Conservation (phyloP, 345 rosid species). For the Populus simonii region DNA sequence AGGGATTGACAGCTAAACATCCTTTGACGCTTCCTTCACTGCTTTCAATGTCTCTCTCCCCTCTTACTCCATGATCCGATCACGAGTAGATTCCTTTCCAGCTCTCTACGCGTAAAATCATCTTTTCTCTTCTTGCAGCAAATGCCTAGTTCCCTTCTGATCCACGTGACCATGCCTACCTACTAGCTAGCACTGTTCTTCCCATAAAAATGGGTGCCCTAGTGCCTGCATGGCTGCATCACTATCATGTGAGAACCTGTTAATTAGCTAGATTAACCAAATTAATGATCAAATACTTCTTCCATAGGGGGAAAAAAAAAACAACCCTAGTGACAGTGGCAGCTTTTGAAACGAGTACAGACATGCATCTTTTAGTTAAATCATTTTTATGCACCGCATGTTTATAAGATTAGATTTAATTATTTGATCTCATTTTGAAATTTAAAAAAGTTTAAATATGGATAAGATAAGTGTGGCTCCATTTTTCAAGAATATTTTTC, state of each 20-base stretch:
- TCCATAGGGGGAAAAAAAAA: background rate
- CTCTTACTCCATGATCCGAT: conserved; percentile 15
- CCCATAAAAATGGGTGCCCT: conserved; percentile 17
- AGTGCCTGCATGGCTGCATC: background rate
- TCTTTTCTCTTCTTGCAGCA: background rate
- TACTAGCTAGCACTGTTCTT: background rate
- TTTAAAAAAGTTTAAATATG: background rate
- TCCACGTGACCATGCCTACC: background rate
- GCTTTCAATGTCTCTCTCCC: conserved; percentile 26
- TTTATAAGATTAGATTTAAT: no score
- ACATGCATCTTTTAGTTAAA: background rate
- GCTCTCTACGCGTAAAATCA: conserved; percentile 11
- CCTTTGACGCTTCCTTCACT: conserved; percentile 39
- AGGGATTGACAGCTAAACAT: conserved; percentile 49
- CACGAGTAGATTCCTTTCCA: conserved; percentile 44
- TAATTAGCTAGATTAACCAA: background rate
- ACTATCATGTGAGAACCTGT: background rate
- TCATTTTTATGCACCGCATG: no score
- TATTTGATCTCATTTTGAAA: background rate
- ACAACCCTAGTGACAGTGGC: background rate
- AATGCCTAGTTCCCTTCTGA: background rate
- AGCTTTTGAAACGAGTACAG: background rate
- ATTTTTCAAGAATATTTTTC: background rate
- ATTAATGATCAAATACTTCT: background rate
- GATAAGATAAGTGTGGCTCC: background rate